These are phyloP conservation scores for Groenewaldozyma tartarivorans DNA, from an alignment of 805 yeast species.

Conservation along the genomic window DNA sequence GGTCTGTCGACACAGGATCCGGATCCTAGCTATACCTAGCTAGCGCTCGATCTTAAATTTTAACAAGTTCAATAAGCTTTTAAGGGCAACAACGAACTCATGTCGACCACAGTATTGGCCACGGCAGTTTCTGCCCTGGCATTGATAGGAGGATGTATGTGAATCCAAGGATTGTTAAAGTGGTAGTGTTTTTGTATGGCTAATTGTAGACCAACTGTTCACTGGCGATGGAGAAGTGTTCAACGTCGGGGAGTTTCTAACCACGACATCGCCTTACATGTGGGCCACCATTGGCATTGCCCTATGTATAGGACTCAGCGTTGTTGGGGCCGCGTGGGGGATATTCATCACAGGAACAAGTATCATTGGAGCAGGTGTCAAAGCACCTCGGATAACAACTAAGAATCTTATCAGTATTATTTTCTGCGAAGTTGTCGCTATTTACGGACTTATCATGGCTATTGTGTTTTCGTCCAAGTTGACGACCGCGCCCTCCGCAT, in stretches of 20 bases:
- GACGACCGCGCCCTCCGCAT: slow-evolving; percentile 54
- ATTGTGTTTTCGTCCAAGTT: slow-evolving; percentile 92
- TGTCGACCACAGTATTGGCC: slow-evolving; percentile 2
- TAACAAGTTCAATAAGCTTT: no score
- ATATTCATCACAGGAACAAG: slow-evolving; percentile 92
- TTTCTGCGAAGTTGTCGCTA: slow-evolving; percentile 98
- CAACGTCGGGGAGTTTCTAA: slow-evolving; percentile 82
- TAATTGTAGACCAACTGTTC: slow-evolving; percentile 40
- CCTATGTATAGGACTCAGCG: slow-evolving; percentile 85
- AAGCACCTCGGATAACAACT: slow-evolving; percentile 94
- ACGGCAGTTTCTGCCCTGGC: slow-evolving; percentile 22
- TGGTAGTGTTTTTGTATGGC: not conserved
- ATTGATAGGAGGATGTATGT: slow-evolving; percentile 32
- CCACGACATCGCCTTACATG: slow-evolving; percentile 84
- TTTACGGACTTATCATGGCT: slow-evolving; percentile 94
- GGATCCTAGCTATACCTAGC: no score
- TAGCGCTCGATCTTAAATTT: no score
- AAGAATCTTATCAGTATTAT: slow-evolving; percentile 93
- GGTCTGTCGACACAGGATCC: no score
- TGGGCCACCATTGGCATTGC: slow-evolving; percentile 93
- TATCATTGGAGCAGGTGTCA: slow-evolving; percentile 95
- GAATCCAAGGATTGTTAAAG: not conserved
- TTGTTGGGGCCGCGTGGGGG: slow-evolving; percentile 99
- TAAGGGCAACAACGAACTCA: slow-evolving; percentile 1
- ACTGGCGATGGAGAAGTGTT: slow-evolving; percentile 88